Percentiles rank a stretch among this genome's conserved stretches.
phyloP scores from a whole-genome alignment of 148 eudicot genomes.

The Camellia granthamiana region DNA sequence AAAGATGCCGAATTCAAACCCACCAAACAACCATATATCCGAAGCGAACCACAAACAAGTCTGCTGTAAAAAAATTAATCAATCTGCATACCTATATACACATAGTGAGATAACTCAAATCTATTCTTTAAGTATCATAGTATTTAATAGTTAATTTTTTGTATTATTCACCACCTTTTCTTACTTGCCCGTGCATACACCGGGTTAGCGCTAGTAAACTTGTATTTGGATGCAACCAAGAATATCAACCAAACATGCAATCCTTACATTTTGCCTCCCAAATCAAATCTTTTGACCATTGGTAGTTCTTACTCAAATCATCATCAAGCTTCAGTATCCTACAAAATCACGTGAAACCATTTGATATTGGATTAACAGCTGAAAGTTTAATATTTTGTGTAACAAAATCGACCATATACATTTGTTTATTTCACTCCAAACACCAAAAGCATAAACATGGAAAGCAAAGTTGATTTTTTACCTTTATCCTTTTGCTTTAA shows the following conservation, averaged over 20 bases:
- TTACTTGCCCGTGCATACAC: too few relatives aligned
- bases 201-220: neutral
- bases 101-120: too few relatives aligned
- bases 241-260: neutral
- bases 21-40: too few relatives aligned
- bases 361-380: neutral
- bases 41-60: too few relatives aligned
- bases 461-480: neutral
- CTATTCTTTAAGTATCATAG: too few relatives aligned
- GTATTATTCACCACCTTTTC: too few relatives aligned
- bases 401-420: neutral
- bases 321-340: conserved; percentile 1
- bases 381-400: neutral
- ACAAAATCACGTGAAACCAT: neutral
- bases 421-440: neutral
- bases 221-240: neutral
- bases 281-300: neutral
- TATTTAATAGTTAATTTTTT: too few relatives aligned
- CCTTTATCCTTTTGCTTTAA: too few relatives aligned
- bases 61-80: too few relatives aligned
- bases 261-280: neutral
- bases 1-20: too few relatives aligned
- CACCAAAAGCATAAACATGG: neutral
- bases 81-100: too few relatives aligned
- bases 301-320: neutral